Base-by-base conservation (phyloP, 2,329 filamentous ascomycete genomes). In the Lomentospora prolificans region DNA sequence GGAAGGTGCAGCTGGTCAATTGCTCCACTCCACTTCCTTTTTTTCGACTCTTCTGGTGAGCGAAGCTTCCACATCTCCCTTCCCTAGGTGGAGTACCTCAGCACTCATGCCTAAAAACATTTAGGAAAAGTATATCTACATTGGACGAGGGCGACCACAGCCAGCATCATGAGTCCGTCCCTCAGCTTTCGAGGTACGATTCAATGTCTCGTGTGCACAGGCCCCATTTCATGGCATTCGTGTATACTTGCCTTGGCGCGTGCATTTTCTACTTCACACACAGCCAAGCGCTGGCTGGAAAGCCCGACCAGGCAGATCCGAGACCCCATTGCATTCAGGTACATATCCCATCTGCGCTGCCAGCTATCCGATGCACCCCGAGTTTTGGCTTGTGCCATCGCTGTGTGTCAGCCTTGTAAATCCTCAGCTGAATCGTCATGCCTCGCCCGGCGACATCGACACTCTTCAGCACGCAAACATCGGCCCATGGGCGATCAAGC, bases 361-460 rank as follows among this genome's bases (percentile, higher is more conserved):
- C 24, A 28, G 39, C 25, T 30, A 44, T 44, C 36, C 36, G 36
- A 54, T 25, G 33, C 52, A 54, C 33, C 25, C 31, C 36, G 36
- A 28, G 33, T 54, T 46, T 54, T 19, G 52, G 19, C 52, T 46
- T 54, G 52, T 54, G 52, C 51, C 52, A 46, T 54, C 52, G 52
- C 27, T 25, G 17, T 44, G 52, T 54, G 52, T 46, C 52, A 54
- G 33, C 51, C 33, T 54, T 44, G 41, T 27, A 39, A 12, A 48
- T 48, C 44, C 22, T 48, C 44, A 48, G 44, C 44, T 48, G 19
- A 41, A n/a, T 22, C 19, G 51, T 36, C 51, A 24, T 53, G 19
- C 46, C n/a, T n/a, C n/a, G n/a, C n/a, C n/a, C n/a, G n/a, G n/a
- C 46, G 9, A 36, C 12, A 9, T 30, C 19, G 36, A 31, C 12